Evolutionary conservation across 345 rosid species (phyloP).

Genomic region (Acer negundo): DNA sequence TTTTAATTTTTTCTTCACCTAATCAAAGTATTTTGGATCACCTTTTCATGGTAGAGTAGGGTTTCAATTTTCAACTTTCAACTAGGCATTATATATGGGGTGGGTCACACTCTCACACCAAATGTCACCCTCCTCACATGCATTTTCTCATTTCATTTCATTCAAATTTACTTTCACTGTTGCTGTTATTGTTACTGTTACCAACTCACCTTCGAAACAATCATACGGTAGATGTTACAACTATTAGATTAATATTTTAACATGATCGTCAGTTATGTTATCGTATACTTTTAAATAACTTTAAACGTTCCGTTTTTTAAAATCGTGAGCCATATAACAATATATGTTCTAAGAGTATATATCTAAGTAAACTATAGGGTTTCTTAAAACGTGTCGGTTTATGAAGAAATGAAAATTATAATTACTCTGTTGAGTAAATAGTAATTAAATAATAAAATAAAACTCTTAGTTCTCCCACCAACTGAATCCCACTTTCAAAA

Average conservation of each 20-base stretch:
- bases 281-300: too few species aligned
- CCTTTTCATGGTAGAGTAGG: neutral
- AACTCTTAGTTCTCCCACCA: slow-evolving; percentile 35
- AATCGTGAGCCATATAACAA: too few species aligned
- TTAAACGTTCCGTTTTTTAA: too few species aligned
- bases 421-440: neutral
- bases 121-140: neutral
- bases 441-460: neutral
- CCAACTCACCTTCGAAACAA: neutral
- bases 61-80: neutral
- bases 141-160: neutral
- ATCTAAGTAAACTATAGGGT: too few species aligned
- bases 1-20: slow-evolving; percentile 4
- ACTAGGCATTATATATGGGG: slow-evolving; percentile 21
- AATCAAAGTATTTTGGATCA: neutral
- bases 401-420: too few species aligned
- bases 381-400: too few species aligned
- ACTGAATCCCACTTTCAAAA: slow-evolving; percentile 67
- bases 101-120: neutral
- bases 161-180: neutral
- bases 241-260: too few species aligned
- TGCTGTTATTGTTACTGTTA: neutral
- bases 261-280: too few species aligned
- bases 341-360: too few species aligned
- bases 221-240: too few species aligned